Conservation (phyloP, 73 alveolate genomes). For the Urostyla sp. region DNA sequence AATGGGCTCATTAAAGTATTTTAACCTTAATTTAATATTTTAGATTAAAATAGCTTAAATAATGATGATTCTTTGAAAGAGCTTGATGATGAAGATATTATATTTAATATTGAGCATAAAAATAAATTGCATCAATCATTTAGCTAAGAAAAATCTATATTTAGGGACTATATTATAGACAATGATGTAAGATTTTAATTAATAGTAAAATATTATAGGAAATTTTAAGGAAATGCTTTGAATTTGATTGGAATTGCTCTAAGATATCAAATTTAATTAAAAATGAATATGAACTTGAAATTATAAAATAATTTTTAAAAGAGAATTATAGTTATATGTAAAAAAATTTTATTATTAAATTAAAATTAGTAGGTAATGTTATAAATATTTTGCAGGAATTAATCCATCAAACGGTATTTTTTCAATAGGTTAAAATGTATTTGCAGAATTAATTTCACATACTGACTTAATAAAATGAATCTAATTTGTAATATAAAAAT, state of each 20-base stretch:
- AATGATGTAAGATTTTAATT: neutral
- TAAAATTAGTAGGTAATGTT: conserved; percentile 34
- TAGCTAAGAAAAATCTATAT: neutral
- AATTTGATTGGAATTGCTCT: conserved; percentile 77
- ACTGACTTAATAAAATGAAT: too few relatives aligned
- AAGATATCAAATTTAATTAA: conserved; percentile 60
- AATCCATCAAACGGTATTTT: conserved; percentile 38
- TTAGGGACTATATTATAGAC: conserved; percentile 4
- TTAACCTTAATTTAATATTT: too few relatives aligned
- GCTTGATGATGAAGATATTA: conserved; percentile 5
- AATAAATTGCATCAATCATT: conserved; percentile 4
- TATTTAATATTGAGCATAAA: neutral
- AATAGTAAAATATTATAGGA: neutral
- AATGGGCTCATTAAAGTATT: too few relatives aligned
- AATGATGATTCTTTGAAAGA: too few relatives aligned
- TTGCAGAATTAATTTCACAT: conserved; percentile 16
- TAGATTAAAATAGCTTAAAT: too few relatives aligned
- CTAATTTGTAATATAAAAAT: too few relatives aligned
- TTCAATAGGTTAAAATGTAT: conserved; percentile 49
- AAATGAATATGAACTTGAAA: conserved; percentile 42
- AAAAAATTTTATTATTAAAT: conserved; percentile 20
- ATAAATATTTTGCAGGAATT: conserved; percentile 56
- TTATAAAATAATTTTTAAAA: conserved; percentile 46
- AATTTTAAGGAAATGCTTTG: conserved; percentile 69
- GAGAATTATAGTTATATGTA: conserved; percentile 54